Base-by-base conservation (phyloP, 2,329 filamentous ascomycete species). In the Claviceps sorghi region DNA sequence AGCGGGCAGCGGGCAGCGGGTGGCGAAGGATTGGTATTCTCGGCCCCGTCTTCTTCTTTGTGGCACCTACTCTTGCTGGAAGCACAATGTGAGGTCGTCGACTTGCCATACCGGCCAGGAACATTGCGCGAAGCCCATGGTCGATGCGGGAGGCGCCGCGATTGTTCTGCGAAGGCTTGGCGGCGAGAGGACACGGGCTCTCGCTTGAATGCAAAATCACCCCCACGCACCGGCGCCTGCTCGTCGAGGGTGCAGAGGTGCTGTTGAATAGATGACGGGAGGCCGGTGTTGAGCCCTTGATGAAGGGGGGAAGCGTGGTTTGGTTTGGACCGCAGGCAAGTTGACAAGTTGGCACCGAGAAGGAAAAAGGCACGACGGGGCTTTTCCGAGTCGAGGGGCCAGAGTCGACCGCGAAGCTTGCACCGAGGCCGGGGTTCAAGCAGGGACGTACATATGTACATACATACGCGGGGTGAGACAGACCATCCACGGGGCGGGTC, bases 51-150 rank as follows among this genome's bases (percentile, higher is more conserved):
- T 26, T 26, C 5, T 36, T 38, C n/a, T 19, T 10, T 22, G 56
- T 51, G 49, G 45, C 36, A 75, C 83, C 65, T 69, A 88, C 84
- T 88, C 81, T 69, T 75, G 72, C 60, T 77, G 77, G 63, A 84
- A 82, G 65, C 81, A 84, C 50, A 70, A 68, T 44, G 73, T 77
- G 59, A 84, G 77, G 68, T 84, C 81, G 66, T 84, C 81, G 56
- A 77, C 67, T 56, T 69, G 72, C 81, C 81, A 84, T 64, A 80
- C 67, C 50, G 77, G 76, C 76, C 72, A 76, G 49, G 69, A 65
- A 63, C 78, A 80, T 55, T 72, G 72, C 62, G 74, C 76, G 65
- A 78, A 75, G 59, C 70, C 68, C 70, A 73, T 72, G 57, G 58
- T 56, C 19, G 45, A 36, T 32, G 54, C 47, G 48, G 42, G 43